Evolutionary conservation across 306 rosid genomes (phyloP), one percentile per base, ranked within the genome.

Genomic region (Potentilla sterilis): DNA sequence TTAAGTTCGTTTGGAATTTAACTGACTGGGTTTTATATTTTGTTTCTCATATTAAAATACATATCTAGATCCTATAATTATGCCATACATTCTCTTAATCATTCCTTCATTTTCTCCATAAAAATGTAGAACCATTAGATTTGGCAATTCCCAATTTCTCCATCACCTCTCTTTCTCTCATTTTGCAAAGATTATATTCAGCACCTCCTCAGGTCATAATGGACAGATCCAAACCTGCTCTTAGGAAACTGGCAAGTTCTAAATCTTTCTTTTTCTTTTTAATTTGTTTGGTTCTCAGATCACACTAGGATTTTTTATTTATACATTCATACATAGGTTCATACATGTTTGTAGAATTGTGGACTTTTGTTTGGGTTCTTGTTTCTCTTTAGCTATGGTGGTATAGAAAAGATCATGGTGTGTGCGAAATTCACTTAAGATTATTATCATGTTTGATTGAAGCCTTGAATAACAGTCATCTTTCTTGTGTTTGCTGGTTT

Each of bases 51-150:
- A 18, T 51, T 18, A 16, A 48, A 18, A 16, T 51, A 51, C 57
- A 51, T 12, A 9, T 22, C 35, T 57, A 57, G 63, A 57, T 57
- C 63, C 63, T 57, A 57, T 22, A 57, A 57, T 57, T 57, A 57
- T 57, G 63, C 63, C 35, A 57, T 11, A 57, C 35, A 57, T 57
- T 57, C 35, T n/a, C 63, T 7, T 57, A n/a, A 9, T 57, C 14
- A 57, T 57, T 57, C 63, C 63, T 57, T 57, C 7, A 10, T 57
- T 57, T 57, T 57, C 63, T 22, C 63, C 63, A 57, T 57, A 10
- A 21, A 22, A 57, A 57, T 57, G 13, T n/a, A 21, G 63, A 57
- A 57, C 10, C 15, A 57, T 21, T 21, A 57, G 35, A 22, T 22
- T 57, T 57, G 34, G 15, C 3, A 22, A 55, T 55, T 55, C 62